These are phyloP conservation scores for Lepiota venenata DNA, from an alignment of 768 basidiomycete species.

Conservation along the genomic window DNA sequence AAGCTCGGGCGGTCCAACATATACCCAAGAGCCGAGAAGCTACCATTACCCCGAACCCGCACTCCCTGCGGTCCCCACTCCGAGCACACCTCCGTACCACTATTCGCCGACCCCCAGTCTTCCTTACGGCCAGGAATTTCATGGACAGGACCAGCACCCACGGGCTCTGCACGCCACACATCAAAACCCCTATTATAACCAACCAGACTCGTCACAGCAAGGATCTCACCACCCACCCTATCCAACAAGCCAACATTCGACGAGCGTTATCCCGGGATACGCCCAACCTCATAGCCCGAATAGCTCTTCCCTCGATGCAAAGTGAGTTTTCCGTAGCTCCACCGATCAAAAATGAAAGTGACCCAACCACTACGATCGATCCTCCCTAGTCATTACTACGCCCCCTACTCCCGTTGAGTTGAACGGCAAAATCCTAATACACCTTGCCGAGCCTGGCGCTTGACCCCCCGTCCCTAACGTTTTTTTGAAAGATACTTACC, in stretches of 20 bases:
- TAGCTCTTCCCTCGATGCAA: background rate
- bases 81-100: background rate
- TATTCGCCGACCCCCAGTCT: background rate
- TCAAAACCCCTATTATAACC: background rate
- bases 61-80: background rate
- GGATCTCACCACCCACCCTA: background rate
- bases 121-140: background rate
- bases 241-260: slow-evolving; percentile 1
- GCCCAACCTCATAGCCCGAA: background rate
- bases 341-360: background rate
- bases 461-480: background rate
- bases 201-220: background rate
- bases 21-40: no score
- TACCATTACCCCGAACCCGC: background rate
- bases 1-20: no score
- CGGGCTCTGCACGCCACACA: background rate
- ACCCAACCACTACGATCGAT: background rate
- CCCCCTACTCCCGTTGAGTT: background rate
- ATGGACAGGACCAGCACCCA: background rate
- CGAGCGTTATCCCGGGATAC: slow-evolving; percentile 1
- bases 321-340: background rate
- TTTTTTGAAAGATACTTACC: background rate
- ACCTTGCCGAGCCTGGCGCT: slow-evolving; percentile 2
- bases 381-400: slow-evolving; percentile 1
- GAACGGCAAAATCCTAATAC: background rate